Base-by-base conservation (phyloP, 2,329 filamentous ascomycete genomes). In the Cryphonectria carpinicola region DNA sequence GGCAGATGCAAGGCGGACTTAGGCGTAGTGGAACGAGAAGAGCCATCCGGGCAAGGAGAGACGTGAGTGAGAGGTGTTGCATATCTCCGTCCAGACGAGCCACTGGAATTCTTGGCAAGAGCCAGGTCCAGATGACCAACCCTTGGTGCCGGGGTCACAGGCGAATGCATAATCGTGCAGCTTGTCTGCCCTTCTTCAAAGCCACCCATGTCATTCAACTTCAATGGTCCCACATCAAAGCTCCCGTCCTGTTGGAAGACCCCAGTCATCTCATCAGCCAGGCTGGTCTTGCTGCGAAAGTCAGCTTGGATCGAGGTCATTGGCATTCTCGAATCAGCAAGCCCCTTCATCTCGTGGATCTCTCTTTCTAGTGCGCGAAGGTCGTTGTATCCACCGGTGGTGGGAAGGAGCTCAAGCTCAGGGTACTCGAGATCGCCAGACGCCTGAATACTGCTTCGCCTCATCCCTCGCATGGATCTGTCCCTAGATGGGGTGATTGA, bases 401-500 rank as follows among this genome's bases (percentile, higher is more conserved):
- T 74, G 2, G 74, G 68, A 13, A 71, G 71, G 1, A 76, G 64
- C 49, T 74, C 74, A 19, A 76, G 74, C 65, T 76, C 75, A 4
- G 75, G 75, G 61, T 75, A 76, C 28, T 76, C 75, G 7, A 76
- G 52, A 25, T 70, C 70, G 35, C 69, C 66, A 52, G 69, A 70
- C 22, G 35, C 49, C 25, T 70, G 68, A 13, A 73, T 70, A n/a
- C 69, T 72, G 67, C 69, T 72, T 52, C 66, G 69, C 28, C 70
- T 63, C 10, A 54, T 66, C 17, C 71, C 71, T 17, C 64, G 64
- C 25, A 67, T 71, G 7, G 67, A 69, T 5, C 22, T 69, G 52
- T 62, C 67, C 68, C 62, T 71, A 60, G 49, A 58, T 56, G 65
- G 60, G 25, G 70, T 66, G n/a, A 65, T 56, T 11, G 64, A 39